Evolutionary conservation across 1,139 yeast genomes (phyloP).

Genomic region (Scheffersomyces stambukii): DNA sequence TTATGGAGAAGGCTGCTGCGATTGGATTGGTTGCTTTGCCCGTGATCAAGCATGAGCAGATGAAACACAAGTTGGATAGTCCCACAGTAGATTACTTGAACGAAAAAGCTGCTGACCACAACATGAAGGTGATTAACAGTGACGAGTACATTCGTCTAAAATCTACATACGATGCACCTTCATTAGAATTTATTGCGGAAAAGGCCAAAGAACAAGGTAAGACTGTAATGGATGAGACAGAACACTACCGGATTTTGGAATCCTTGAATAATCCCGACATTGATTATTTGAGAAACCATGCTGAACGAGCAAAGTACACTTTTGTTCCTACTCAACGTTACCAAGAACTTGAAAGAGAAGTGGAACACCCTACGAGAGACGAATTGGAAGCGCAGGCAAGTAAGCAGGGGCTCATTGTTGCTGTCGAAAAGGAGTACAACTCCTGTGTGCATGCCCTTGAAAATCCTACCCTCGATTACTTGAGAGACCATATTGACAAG

Average conservation of each 20-base stretch:
- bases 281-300: conserved; percentile 22
- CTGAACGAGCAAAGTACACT: conserved; percentile 13
- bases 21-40: conserved; percentile 25
- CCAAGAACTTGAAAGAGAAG: conserved; percentile 13
- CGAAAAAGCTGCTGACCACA: conserved; percentile 21
- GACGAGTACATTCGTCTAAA: conserved; percentile 16
- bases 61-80: conserved; percentile 13
- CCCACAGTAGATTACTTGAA: conserved; percentile 29
- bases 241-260: conserved; percentile 12
- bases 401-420: conserved; percentile 13
- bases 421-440: conserved; percentile 8
- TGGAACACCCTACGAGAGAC: conserved; percentile 16
- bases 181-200: conserved; percentile 20
- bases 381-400: conserved; percentile 17
- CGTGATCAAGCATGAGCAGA: conserved; percentile 16
- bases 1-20: conserved; percentile 18
- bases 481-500: conserved; percentile 17
- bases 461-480: conserved; percentile 16
- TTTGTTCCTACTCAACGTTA: conserved; percentile 17
- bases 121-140: conserved; percentile 20
- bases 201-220: conserved; percentile 18
- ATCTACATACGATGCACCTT: conserved; percentile 17
- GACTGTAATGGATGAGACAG: conserved; percentile 15
- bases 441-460: conserved; percentile 13
- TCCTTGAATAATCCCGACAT: conserved; percentile 18